Percentiles rank a stretch among this genome's conserved stretches.
Evolutionary conservation across 2,329 filamentous ascomycete genomes (phyloP).

Genomic region (Pseudopyricularia javanii): DNA sequence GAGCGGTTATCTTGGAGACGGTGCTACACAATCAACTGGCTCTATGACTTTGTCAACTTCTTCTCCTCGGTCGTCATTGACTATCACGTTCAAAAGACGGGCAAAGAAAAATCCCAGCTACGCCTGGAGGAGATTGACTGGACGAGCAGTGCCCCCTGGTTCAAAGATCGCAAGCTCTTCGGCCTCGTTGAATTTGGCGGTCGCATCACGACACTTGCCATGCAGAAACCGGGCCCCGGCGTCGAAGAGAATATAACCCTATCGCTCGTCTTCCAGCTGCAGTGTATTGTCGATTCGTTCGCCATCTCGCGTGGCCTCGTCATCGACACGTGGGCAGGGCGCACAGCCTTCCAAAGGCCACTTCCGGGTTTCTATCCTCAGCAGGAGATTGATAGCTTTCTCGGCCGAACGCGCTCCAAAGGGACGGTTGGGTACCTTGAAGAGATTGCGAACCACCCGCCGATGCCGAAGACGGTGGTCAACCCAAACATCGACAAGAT

Average conservation of each 20-base stretch:
- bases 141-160: slow-evolving; percentile 24
- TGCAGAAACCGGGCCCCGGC: slow-evolving; percentile 22
- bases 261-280: neutral
- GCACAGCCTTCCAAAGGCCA: neutral
- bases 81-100: slow-evolving; percentile 8
- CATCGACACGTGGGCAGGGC: neutral
- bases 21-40: slow-evolving; percentile 35
- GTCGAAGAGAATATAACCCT: neutral
- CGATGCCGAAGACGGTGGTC: neutral
- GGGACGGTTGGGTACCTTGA: neutral
- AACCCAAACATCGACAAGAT: neutral
- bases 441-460: neutral
- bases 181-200: slow-evolving; percentile 33
- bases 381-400: neutral
- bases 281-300: neutral
- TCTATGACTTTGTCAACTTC: slow-evolving; percentile 36
- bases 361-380: neutral
- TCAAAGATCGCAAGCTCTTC: slow-evolving; percentile 23
- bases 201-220: slow-evolving; percentile 27
- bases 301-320: neutral
- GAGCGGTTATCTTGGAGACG: slow-evolving; percentile 32
- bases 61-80: slow-evolving; percentile 26
- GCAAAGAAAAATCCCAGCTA: neutral
- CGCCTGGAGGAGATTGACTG: slow-evolving; percentile 24
- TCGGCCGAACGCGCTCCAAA: neutral